Evolutionary conservation across 2,329 filamentous ascomycete genomes (phyloP).

Genomic region (Fusarium nematophilum): DNA sequence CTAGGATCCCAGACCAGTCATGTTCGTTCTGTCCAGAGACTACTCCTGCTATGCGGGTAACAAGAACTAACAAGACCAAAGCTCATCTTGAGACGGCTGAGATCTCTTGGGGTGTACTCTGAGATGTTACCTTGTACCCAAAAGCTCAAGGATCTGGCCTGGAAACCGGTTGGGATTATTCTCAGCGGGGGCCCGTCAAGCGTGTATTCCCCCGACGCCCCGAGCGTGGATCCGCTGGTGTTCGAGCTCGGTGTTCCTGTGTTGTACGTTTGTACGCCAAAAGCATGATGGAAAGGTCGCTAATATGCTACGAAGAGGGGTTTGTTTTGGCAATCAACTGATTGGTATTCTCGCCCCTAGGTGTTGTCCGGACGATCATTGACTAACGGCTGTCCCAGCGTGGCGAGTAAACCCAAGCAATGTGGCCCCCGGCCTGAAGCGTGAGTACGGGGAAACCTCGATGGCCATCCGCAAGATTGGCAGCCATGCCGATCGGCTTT

Average conservation of each 20-base stretch:
- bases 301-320: conserved; percentile 59
- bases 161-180: conserved; percentile 83
- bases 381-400: conserved; percentile 6
- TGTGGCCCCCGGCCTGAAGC: conserved; percentile 31
- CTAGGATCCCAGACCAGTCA: conserved; percentile 24
- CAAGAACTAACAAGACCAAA: conserved; percentile 16
- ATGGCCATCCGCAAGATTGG: conserved; percentile 66
- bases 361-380: conserved; percentile 1
- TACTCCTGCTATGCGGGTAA: conserved; percentile 13
- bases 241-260: not conserved
- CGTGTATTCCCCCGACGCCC: conserved; percentile 4
- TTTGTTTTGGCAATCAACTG: conserved; percentile 57
- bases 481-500: conserved; percentile 79
- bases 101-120: conserved; percentile 62
- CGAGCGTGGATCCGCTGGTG: conserved; percentile 4
- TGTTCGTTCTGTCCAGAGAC: conserved; percentile 22
- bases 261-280: conserved; percentile 1
- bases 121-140: conserved; percentile 91
- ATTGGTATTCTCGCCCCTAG: conserved; percentile 50
- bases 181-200: conserved; percentile 19
- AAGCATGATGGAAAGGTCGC: not conserved
- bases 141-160: conserved; percentile 80
- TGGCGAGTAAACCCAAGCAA: conserved; percentile 32
- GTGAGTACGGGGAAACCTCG: conserved; percentile 28
- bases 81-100: conserved; percentile 24